phyloP scores from a whole-genome alignment of 148 eudicot species.

The Nepenthes mirabilis region DNA sequence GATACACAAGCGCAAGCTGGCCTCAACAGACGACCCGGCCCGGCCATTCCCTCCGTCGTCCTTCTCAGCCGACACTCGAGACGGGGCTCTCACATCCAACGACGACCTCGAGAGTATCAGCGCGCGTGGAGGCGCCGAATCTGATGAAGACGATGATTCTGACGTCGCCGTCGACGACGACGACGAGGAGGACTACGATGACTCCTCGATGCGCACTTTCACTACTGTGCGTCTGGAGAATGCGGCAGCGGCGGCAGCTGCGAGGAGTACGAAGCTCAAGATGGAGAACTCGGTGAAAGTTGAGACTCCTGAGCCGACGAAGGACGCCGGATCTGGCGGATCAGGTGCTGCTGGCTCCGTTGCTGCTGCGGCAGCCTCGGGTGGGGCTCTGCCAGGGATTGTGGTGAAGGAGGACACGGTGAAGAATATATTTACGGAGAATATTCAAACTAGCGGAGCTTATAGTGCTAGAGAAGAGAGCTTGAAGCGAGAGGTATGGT shows the following conservation, averaged over 20 bases:
- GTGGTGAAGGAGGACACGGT: conserved; percentile 61
- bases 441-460: conserved; percentile 88
- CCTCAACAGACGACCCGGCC: conserved; percentile 43
- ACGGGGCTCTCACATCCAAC: conserved; percentile 45
- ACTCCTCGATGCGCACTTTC: conserved; percentile 62
- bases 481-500: conserved; percentile 70
- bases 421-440: conserved; percentile 72
- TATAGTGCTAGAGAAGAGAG: conserved; percentile 92
- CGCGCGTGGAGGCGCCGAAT: conserved; percentile 47
- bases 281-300: conserved; percentile 45
- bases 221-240: conserved; percentile 54
- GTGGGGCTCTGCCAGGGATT: conserved; percentile 10
- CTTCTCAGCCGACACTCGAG: conserved; percentile 55
- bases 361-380: conserved; percentile 8
- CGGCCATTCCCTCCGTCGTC: conserved; percentile 56
- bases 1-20: conserved; percentile 56
- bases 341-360: conserved; percentile 14
- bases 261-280: conserved; percentile 47
- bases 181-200: conserved; percentile 55
- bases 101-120: conserved; percentile 81
- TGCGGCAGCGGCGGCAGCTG: conserved; percentile 5
- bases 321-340: conserved; percentile 32
- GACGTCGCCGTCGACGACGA: conserved; percentile 60
- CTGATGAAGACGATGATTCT: conserved; percentile 52
- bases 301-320: conserved; percentile 44